phyloP scores from a whole-genome alignment of 2,329 filamentous ascomycete species.

The Xylaria multiplex region DNA sequence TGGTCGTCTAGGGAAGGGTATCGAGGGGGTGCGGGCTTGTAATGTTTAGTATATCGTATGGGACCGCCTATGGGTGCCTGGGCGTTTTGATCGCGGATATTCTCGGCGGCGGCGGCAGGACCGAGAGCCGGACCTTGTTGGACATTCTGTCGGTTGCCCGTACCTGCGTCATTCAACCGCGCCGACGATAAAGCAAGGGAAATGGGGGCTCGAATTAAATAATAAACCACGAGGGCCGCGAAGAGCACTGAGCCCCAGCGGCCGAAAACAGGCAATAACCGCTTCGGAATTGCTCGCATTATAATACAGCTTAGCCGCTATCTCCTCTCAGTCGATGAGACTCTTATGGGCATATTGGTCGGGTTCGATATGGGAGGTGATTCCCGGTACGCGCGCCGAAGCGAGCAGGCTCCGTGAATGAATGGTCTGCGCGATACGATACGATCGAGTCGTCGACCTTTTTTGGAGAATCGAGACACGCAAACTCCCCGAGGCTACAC shows the following conservation, averaged over 20 bases:
- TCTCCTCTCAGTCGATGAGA: conserved; percentile 39
- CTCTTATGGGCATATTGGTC: conserved; percentile 45
- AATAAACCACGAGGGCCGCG: conserved; percentile 48
- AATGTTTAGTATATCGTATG: conserved; percentile 43
- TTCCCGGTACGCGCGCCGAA: conserved; percentile 29
- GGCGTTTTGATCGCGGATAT: conserved; percentile 38
- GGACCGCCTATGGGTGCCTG: conserved; percentile 37
- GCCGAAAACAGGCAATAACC: conserved; percentile 45
- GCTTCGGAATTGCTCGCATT: conserved; percentile 46
- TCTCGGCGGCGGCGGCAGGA: conserved; percentile 39
- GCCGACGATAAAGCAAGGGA: conserved; percentile 37
- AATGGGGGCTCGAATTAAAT: conserved; percentile 46
- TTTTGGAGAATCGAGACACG: conserved; percentile 13
- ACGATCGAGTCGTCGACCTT: conserved; percentile 32
- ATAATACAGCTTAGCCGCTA: conserved; percentile 41
- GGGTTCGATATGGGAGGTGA: conserved; percentile 17
- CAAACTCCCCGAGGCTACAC: conserved; percentile 10
- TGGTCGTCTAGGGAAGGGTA: conserved; percentile 51
- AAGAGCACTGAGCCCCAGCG: conserved; percentile 48
- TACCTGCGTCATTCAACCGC: conserved; percentile 16
- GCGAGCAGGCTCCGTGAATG: conserved; percentile 21
- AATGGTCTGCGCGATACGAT: conserved; percentile 10
- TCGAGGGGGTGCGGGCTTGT: conserved; percentile 48
- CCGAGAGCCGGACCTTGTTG: conserved; percentile 11
- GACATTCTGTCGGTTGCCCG: conserved; percentile 26